phyloP scores from a whole-genome alignment of 1,284 basidiomycete genomes.

The Rhodotorula sp. region DNA sequence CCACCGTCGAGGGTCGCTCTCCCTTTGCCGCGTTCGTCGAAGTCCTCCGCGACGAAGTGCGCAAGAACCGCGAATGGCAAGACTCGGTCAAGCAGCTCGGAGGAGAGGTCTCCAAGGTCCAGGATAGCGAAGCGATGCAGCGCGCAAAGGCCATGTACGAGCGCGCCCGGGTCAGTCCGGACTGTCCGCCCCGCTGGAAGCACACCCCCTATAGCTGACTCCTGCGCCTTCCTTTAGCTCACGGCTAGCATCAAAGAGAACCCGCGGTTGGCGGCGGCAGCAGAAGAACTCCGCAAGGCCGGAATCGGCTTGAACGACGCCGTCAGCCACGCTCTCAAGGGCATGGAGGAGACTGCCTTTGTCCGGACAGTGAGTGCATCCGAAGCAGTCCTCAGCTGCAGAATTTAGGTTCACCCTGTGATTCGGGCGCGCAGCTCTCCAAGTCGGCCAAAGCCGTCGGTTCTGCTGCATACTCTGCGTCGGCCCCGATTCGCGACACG shows the following conservation, averaged over 20 bases:
- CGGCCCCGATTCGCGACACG: slow-evolving; percentile 91
- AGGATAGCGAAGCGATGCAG: slow-evolving; percentile 97
- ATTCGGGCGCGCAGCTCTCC: slow-evolving; percentile 6
- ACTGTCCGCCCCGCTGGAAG: neutral
- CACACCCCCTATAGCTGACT: neutral
- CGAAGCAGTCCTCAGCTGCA: neutral
- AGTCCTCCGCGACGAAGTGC: slow-evolving; percentile 84
- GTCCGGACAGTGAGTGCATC: slow-evolving; percentile 67
- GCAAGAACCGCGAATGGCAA: slow-evolving; percentile 90
- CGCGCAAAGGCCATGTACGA: slow-evolving; percentile 86
- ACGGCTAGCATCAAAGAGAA: slow-evolving; percentile 96
- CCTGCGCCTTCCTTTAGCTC: slow-evolving; percentile 57
- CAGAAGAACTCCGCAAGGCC: slow-evolving; percentile 80
- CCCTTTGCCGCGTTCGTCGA: slow-evolving; percentile 97
- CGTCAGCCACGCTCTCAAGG: slow-evolving; percentile 79
- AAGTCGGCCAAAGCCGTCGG: slow-evolving; percentile 31
- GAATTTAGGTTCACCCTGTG: neutral
- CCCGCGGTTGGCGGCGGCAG: slow-evolving; percentile 82
- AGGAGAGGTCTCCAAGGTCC: slow-evolving; percentile 94
- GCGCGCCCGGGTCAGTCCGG: slow-evolving; percentile 72
- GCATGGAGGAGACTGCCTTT: slow-evolving; percentile 90
- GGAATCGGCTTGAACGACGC: slow-evolving; percentile 93
- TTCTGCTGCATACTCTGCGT: slow-evolving; percentile 61
- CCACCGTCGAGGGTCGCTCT: slow-evolving; percentile 53
- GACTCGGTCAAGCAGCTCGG: slow-evolving; percentile 96